Conservation (phyloP, 768 basidiomycete species). For the Podaxis sp. region DNA sequence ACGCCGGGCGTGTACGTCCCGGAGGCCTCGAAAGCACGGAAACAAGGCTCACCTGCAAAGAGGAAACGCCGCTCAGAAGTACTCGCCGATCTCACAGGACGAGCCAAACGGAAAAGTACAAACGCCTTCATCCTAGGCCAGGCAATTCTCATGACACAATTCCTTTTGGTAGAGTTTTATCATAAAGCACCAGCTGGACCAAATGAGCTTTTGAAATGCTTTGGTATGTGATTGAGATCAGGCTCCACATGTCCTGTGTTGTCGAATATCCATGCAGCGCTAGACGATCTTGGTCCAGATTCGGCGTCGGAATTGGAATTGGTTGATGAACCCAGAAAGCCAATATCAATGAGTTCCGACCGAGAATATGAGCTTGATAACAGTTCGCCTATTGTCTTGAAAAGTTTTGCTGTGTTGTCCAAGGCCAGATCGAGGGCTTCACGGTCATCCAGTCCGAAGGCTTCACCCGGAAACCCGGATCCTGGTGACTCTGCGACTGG, state of each 20-base stretch:
- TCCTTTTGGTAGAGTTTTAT: not conserved
- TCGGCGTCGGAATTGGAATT: slow-evolving; percentile 13
- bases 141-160: not conserved
- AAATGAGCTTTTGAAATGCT: slow-evolving; percentile 7
- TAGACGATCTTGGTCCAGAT: not conserved
- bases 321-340: not conserved
- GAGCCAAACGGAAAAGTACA: slow-evolving; percentile 14
- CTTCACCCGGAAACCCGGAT: not conserved
- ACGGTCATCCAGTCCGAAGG: not conserved
- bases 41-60: slow-evolving; percentile 16
- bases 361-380: slow-evolving; percentile 1
- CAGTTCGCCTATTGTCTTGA: not conserved
- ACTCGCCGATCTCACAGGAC: not conserved
- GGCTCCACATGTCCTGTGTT: not conserved
- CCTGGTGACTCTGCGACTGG: slow-evolving; percentile 5
- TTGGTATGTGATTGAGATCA: slow-evolving; percentile 4
- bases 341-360: not conserved
- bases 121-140: not conserved
- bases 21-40: slow-evolving; percentile 31
- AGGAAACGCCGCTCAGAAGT: slow-evolving; percentile 15
- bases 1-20: slow-evolving; percentile 38
- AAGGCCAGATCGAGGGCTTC: not conserved
- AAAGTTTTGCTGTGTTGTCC: slow-evolving; percentile 7
- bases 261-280: not conserved
- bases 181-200: not conserved